Conservation (phyloP, 495 filamentous ascomycete genomes). For the Poronia punctata region DNA sequence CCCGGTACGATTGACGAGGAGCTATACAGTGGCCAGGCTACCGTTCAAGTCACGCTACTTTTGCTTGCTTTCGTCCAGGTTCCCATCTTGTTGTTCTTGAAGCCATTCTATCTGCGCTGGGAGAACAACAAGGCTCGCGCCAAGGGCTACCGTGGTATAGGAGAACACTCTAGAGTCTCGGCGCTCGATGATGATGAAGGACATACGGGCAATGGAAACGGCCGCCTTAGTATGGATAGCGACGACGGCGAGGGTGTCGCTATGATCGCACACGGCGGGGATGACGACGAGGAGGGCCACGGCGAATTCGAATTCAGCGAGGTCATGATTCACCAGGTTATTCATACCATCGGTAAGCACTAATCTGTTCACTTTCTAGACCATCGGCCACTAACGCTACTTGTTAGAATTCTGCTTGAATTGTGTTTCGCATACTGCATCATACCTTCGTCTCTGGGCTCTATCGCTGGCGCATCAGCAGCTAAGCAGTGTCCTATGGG, state of each 20-base stretch:
- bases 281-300: constrained; percentile 66
- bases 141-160: constrained; percentile 85
- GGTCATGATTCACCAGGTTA: constrained; percentile 97
- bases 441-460: constrained; percentile 97
- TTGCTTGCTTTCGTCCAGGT: constrained; percentile 80
- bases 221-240: constrained; percentile 60
- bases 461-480: constrained; percentile 96
- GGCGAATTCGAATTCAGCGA: constrained; percentile 97
- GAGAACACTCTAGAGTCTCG: constrained; percentile 77
- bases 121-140: constrained; percentile 87
- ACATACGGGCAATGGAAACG: constrained; percentile 34
- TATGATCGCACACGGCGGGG: constrained; percentile 83
- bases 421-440: constrained; percentile 97
- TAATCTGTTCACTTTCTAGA: constrained; percentile 10
- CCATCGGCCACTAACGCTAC: constrained; percentile 5
- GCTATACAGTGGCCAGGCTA: constrained; percentile 69
- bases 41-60: constrained; percentile 71
- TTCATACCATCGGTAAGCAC: constrained; percentile 95
- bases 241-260: constrained; percentile 83
- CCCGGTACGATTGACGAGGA: constrained; percentile 64
- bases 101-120: constrained; percentile 86
- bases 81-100: constrained; percentile 85
- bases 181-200: constrained; percentile 72
- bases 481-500: constrained; percentile 92
- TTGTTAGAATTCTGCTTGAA: constrained; percentile 92